Evolutionary conservation across 2,329 filamentous ascomycete genomes (phyloP).

Genomic region (Eutypella sp.): DNA sequence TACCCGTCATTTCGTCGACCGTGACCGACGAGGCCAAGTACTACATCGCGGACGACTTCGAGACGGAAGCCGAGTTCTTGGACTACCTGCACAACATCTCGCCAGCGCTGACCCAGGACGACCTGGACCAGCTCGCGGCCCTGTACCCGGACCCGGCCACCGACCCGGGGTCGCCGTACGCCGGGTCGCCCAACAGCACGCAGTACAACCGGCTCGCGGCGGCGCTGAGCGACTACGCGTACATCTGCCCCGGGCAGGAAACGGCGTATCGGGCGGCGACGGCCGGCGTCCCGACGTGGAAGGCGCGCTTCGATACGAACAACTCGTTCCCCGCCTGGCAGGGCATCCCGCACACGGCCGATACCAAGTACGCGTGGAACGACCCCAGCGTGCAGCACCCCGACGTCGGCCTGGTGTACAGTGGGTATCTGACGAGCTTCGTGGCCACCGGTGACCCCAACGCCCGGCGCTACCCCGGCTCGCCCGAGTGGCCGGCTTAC

Average conservation of each 20-base stretch:
- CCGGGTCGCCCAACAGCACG: conserved; percentile 33
- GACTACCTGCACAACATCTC: conserved; percentile 32
- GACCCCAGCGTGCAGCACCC: conserved; percentile 30
- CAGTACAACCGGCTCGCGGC: conserved; percentile 41
- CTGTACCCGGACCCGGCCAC: conserved; percentile 33
- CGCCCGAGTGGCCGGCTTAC: conserved; percentile 24
- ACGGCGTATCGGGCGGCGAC: conserved; percentile 33
- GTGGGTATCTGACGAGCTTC: conserved; percentile 33
- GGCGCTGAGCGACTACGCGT: conserved; percentile 40
- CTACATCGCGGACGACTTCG: conserved; percentile 26
- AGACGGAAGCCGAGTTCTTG: conserved; percentile 32
- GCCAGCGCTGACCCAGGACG: conserved; percentile 22
- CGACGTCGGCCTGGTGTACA: conserved; percentile 31
- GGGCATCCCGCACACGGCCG: conserved; percentile 34
- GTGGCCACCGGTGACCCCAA: conserved; percentile 32
- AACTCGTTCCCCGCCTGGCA: conserved; percentile 28
- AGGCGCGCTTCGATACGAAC: conserved; percentile 34
- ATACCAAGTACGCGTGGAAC: conserved; percentile 32
- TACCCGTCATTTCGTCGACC: conserved; percentile 33
- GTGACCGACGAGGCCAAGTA: conserved; percentile 32
- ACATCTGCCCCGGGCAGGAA: conserved; percentile 40
- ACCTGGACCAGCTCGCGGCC: conserved; percentile 22
- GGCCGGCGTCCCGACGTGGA: conserved; percentile 31
- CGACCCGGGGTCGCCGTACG: conserved; percentile 29
- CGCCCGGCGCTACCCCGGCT: conserved; percentile 8